Percentiles rank a stretch among this genome's conserved stretches.
phyloP scores from a whole-genome alignment of 202 grass and related monocot genomes.

The Dendrocalamus latiflorus region DNA sequence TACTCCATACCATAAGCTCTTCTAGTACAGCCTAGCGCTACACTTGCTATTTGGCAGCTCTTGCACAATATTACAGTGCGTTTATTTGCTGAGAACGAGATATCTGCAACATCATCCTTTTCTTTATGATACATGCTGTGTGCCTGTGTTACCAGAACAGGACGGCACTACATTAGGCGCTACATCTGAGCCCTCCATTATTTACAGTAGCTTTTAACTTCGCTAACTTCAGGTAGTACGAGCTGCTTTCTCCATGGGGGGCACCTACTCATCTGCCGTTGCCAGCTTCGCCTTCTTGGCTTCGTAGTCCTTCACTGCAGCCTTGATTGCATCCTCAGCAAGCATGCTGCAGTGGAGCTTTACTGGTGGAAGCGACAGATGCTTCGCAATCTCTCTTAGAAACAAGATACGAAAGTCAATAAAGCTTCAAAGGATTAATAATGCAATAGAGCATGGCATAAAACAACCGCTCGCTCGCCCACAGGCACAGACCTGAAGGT shows the following conservation, averaged over 20 bases:
- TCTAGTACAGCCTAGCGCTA: not conserved
- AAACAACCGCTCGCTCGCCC: not conserved
- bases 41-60: not conserved
- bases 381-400: conserved; percentile 81
- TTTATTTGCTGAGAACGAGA: not conserved
- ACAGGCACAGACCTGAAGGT: not conserved
- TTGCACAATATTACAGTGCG: not conserved
- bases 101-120: not conserved
- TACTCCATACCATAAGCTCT: not conserved
- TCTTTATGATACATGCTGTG: not conserved
- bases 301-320: conserved; percentile 82
- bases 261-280: conserved; percentile 20
- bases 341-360: conserved; percentile 99
- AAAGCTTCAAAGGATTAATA: not conserved
- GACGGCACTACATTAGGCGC: no score
- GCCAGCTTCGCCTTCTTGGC: conserved; percentile 47
- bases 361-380: conserved; percentile 77
- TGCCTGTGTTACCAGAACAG: not conserved
- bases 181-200: no score
- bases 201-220: not conserved
- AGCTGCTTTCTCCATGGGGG: not conserved
- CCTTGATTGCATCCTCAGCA: conserved; percentile 90
- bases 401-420: not conserved
- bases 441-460: not conserved
- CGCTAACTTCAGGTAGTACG: not conserved